These are phyloP conservation scores for Lipomyces sp. DNA, from an alignment of 805 yeast genomes.

Conservation along the genomic window DNA sequence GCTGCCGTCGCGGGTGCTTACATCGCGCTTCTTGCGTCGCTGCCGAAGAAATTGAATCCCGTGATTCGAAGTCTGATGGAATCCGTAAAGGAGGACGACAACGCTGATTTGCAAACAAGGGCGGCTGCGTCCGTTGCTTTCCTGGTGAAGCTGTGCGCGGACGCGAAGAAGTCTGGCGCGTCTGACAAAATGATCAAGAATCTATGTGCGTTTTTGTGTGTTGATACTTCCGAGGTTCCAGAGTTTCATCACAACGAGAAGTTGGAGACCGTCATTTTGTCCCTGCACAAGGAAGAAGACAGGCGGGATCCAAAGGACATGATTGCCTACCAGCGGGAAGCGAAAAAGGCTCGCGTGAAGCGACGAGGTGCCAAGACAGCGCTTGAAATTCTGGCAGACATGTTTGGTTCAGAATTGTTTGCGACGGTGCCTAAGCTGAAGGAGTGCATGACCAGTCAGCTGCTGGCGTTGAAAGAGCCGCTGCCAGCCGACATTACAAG, in stretches of 20 bases:
- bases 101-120: slow-evolving; percentile 61
- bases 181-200: slow-evolving; percentile 87
- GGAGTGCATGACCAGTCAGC: slow-evolving; percentile 62
- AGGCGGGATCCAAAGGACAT: slow-evolving; percentile 56
- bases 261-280: slow-evolving; percentile 56
- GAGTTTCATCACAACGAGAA: slow-evolving; percentile 69
- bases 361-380: slow-evolving; percentile 79
- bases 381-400: slow-evolving; percentile 54
- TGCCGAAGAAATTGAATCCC: slow-evolving; percentile 89
- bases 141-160: slow-evolving; percentile 58
- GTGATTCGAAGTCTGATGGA: slow-evolving; percentile 89
- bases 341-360: slow-evolving; percentile 72
- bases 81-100: slow-evolving; percentile 74
- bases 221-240: slow-evolving; percentile 93
- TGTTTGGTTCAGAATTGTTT: slow-evolving; percentile 56
- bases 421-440: slow-evolving; percentile 62
- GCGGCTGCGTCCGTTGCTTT: slow-evolving; percentile 67
- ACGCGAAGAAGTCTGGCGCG: slow-evolving; percentile 61
- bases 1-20: slow-evolving; percentile 77
- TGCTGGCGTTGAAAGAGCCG: slow-evolving; percentile 41
- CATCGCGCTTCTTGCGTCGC: slow-evolving; percentile 47
- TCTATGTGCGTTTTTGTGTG: slow-evolving; percentile 88
- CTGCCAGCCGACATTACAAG: slow-evolving; percentile 37
- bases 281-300: slow-evolving; percentile 76
- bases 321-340: slow-evolving; percentile 57